phyloP scores from a whole-genome alignment of 78 protist species.

The Carpediemonas membranifera region DNA sequence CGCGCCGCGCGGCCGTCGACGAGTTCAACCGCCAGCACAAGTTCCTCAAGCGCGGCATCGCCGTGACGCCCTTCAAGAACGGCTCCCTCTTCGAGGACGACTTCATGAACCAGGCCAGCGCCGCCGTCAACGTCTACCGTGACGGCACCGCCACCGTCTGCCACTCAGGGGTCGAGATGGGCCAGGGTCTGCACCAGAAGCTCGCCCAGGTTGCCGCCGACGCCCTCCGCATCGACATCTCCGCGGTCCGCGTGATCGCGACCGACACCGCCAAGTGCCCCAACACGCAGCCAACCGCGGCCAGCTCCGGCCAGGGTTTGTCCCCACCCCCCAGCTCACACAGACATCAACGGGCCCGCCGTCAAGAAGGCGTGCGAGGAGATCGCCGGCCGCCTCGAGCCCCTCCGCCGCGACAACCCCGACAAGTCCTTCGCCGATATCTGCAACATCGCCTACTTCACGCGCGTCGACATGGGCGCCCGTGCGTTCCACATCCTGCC shows the following conservation, averaged over 20 bases:
- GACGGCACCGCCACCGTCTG: constrained; percentile 84
- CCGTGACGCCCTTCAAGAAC: constrained; percentile 63
- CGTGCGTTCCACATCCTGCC: background rate
- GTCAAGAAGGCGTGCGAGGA: background rate
- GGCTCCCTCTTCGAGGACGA: constrained; percentile 69
- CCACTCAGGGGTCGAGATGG: constrained; percentile 93
- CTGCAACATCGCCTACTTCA: background rate
- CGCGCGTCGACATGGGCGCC: background rate
- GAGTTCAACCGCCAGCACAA: constrained; percentile 65
- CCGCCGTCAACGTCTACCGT: constrained; percentile 49
- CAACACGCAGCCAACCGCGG: constrained; percentile 82
- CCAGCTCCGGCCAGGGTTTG: constrained; percentile 26
- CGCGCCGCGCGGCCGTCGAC: constrained; percentile 10
- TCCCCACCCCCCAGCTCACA: background rate
- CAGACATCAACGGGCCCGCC: background rate
- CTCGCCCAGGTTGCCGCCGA: constrained; percentile 36
- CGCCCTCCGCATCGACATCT: constrained; percentile 5
- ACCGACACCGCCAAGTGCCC: constrained; percentile 36
- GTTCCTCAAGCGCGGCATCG: constrained; percentile 75
- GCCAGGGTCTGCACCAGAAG: constrained; percentile 69
- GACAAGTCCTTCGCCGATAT: background rate
- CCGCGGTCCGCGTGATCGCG: background rate
- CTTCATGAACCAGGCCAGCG: constrained; percentile 62
- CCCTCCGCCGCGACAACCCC: background rate
- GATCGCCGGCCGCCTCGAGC: background rate